Base-by-base conservation (phyloP, 768 basidiomycete genomes). In the Boletellus ananiceps region DNA sequence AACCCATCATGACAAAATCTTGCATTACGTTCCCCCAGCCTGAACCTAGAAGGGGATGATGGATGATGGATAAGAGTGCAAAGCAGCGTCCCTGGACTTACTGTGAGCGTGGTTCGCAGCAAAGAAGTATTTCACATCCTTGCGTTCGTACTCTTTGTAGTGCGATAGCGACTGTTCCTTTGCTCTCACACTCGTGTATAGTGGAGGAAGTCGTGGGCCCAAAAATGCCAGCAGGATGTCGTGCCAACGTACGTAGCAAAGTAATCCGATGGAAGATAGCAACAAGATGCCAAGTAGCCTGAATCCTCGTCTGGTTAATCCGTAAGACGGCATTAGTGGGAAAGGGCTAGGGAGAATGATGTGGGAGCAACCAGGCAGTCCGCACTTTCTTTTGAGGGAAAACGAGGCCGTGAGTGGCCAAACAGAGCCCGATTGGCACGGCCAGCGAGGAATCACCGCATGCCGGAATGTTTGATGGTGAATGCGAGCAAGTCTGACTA, bases 101-200 rank as follows among this genome's bases (percentile, higher is more conserved):
- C 77, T 61, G 46, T 64, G 61, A 0, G 62, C 71, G 55, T 80
- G 77, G 48, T 78, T 79, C 3, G 75, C 71, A 27, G 76, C 58
- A 58, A 71, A 77, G 8, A 82, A 57, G 52, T 74, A 81, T 49
- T 69, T 73, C 14, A 68, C 60, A 18, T 60, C 50, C 16, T 69
- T 71, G 34, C 8, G 42, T 16, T 74, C 64, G 9, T 74, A 65
- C 3, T 54, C 46, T 27, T 67, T 54, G 51, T 78, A 75, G 47
- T 80, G 78, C 0, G 71, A 66, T 1, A 80, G 54, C 2, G 48
- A 50, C 3, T 67, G 61, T 52, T 80, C 79, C 8, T 64, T 64
- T 43, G 59, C 59, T 31, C 67, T 67, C 43, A 67, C 73, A 18
- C 61, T 52, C 23, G 69, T 60, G 51, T 75, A 80, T 9, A 76